A percentile compares a stretch with the other conserved stretches of the same genome.
Evolutionary conservation across 2,329 filamentous ascomycete genomes (phyloP).

Genomic region (Colletotrichum sp.): DNA sequence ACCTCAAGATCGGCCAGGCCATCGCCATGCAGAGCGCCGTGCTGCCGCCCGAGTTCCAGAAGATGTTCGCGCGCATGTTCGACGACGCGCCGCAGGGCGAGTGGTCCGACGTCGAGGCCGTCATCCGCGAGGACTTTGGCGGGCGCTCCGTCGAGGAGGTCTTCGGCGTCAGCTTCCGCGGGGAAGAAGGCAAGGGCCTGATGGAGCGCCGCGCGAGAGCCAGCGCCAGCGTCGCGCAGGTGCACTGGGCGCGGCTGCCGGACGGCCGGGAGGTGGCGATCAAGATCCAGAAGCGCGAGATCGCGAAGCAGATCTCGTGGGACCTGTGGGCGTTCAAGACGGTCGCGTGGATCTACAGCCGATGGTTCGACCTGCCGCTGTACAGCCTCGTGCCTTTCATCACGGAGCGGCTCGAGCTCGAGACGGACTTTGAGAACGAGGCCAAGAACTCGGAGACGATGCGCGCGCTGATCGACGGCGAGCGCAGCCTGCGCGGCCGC

Average conservation of each 20-base stretch:
- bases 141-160: conserved; percentile 84
- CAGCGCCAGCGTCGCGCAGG: conserved; percentile 93
- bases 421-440: conserved; percentile 95
- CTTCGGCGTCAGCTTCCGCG: conserved; percentile 84
- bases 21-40: conserved; percentile 98
- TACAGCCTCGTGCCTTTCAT: conserved; percentile 93
- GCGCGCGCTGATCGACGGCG: conserved; percentile 75
- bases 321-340: conserved; percentile 97
- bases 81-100: conserved; percentile 94
- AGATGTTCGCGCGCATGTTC: conserved; percentile 97
- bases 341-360: conserved; percentile 81
- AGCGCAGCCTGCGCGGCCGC: conserved; percentile 76
- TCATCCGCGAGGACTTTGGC: conserved; percentile 90
- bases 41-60: conserved; percentile 91
- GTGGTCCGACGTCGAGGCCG: conserved; percentile 84
- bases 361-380: conserved; percentile 90
- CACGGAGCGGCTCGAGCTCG: conserved; percentile 86
- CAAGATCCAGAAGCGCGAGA: conserved; percentile 97
- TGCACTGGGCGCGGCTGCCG: conserved; percentile 87
- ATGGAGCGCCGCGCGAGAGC: conserved; percentile 68
- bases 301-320: conserved; percentile 88
- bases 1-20: conserved; percentile 97
- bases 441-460: conserved; percentile 87
- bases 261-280: conserved; percentile 93
- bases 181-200: conserved; percentile 70